Base-by-base conservation (phyloP, 2,329 filamentous ascomycete genomes). In the Nemania serpens region DNA sequence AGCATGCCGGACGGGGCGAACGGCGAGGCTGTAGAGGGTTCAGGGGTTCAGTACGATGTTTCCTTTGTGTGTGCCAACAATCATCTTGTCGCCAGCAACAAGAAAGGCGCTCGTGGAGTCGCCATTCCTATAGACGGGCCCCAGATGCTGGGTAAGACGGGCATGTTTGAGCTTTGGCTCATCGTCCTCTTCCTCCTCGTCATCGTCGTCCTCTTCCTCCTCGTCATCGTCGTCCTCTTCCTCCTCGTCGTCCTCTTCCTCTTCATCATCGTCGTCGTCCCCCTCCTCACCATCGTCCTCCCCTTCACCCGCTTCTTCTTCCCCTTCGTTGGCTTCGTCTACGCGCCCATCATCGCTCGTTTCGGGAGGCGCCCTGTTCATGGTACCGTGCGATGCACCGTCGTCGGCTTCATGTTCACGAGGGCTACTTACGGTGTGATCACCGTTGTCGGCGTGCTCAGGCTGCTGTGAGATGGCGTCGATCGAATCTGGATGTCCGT, bases 11-110 rank as follows among this genome's bases (percentile, higher is more conserved):
- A 15, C 25, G 10, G 15, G 34, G 25, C 18, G 48, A 43, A 36
- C 22, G 43, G 29, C 10, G 29, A n/a, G 42, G 29, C 12, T 2
- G 15, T 36, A 54, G 47, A 45, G 17, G 18, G 17, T 69, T 49
- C 73, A 67, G 36, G 36, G 37, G 51, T 34, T 41, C 15, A 79
- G 89, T 82, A 96, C 92, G 71, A 98, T 94, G 71, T 95, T 97
- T 70, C 95, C 95, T 78, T 96, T 97, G 75, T 99, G 94, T 34
- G 95, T 97, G 67, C 94, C 95, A 69, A 96, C 82, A 64, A 97
- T 89, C 94, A 98, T 96, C 80, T 98, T 98, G 81, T 99, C 94
- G 54, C 94, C 94, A 42, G 91, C 91, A 51, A 96, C 91, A 51
- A 96, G 79, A 74, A 97, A 97, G 9, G 91, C 82, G 76, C 93